A percentile compares a stretch with the other conserved stretches of the same genome.
These are phyloP conservation scores for Annulohypoxylon maeteangense DNA, from an alignment of 495 filamentous ascomycete species.

Conservation along the genomic window DNA sequence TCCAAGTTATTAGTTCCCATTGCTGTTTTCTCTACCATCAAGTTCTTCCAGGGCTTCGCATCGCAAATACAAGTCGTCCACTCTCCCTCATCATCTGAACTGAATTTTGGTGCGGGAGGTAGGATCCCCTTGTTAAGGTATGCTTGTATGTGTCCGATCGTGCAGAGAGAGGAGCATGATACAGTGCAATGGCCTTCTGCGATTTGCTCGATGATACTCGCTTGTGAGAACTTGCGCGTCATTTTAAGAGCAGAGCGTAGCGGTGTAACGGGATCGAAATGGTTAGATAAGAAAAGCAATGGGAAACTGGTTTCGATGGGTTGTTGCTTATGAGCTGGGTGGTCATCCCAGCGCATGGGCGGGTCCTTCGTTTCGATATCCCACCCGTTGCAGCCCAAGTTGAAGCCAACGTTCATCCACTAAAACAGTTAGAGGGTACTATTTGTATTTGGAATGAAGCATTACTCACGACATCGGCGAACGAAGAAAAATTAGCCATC, in stretches of 20 bases:
- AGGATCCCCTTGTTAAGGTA: conserved; percentile 56
- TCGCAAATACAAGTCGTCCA: conserved; percentile 55
- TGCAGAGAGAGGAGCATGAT: conserved; percentile 53
- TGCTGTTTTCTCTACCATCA: not conserved
- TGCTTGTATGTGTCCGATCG: conserved; percentile 49
- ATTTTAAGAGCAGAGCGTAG: conserved; percentile 62
- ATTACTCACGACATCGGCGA: conserved; percentile 54
- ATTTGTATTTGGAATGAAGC: not conserved
- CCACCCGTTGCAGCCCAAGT: conserved; percentile 58
- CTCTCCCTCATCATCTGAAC: conserved; percentile 44
- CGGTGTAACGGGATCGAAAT: conserved; percentile 69
- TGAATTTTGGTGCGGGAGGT: conserved; percentile 50
- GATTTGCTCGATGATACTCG: conserved; percentile 59
- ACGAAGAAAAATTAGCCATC: conserved; percentile 52
- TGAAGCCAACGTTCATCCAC: conserved; percentile 51
- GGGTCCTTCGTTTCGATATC: conserved; percentile 50
- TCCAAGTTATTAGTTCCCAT: not conserved
- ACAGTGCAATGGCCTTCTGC: conserved; percentile 58
- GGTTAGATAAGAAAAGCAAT: conserved; percentile 69
- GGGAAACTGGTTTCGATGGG: conserved; percentile 64
- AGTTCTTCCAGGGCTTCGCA: conserved; percentile 48
- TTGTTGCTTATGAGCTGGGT: conserved; percentile 40
- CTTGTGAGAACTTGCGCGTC: conserved; percentile 58
- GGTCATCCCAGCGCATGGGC: conserved; percentile 52
- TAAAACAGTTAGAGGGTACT: conserved; percentile 13